Evolutionary conservation across 1,284 basidiomycete genomes (phyloP).

Genomic region (Pterula multifida): DNA sequence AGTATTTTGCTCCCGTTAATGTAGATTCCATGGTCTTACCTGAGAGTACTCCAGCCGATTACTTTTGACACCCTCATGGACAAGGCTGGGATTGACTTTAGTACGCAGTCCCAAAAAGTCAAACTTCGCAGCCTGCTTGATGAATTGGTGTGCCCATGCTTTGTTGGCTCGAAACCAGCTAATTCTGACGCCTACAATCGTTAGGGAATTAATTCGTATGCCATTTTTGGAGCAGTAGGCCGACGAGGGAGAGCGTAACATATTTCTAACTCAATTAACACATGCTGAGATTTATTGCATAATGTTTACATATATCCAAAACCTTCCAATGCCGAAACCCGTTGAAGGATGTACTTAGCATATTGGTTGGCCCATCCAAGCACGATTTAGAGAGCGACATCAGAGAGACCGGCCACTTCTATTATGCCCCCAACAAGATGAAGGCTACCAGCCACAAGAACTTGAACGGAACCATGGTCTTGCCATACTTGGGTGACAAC

Average conservation of each 20-base stretch:
- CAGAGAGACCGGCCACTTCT: conserved; percentile 73
- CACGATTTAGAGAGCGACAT: conserved; percentile 33
- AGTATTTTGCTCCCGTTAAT: conserved; percentile 8
- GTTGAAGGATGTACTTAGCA: not conserved
- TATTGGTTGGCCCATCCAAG: too few relatives aligned
- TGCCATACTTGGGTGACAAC: conserved; percentile 35
- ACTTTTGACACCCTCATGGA: conserved; percentile 42
- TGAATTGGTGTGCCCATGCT: not conserved
- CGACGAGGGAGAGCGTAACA: not conserved
- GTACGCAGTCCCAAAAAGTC: conserved; percentile 1
- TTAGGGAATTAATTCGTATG: conserved; percentile 1
- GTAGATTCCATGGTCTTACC: not conserved
- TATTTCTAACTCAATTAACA: not conserved
- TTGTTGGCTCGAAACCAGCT: too few relatives aligned
- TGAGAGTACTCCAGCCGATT: conserved; percentile 34
- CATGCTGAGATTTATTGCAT: too few relatives aligned
- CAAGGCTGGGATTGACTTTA: conserved; percentile 16
- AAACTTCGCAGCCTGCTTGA: not conserved
- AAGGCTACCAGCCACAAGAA: conserved; percentile 86
- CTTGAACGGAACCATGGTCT: conserved; percentile 26
- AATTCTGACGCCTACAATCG: too few relatives aligned
- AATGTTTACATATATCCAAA: too few relatives aligned
- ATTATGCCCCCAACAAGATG: conserved; percentile 94
- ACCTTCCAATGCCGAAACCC: not conserved
- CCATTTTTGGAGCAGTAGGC: not conserved